Conservation (phyloP, 2,329 filamentous ascomycete genomes). For the Scortechinia acanthostroma region DNA sequence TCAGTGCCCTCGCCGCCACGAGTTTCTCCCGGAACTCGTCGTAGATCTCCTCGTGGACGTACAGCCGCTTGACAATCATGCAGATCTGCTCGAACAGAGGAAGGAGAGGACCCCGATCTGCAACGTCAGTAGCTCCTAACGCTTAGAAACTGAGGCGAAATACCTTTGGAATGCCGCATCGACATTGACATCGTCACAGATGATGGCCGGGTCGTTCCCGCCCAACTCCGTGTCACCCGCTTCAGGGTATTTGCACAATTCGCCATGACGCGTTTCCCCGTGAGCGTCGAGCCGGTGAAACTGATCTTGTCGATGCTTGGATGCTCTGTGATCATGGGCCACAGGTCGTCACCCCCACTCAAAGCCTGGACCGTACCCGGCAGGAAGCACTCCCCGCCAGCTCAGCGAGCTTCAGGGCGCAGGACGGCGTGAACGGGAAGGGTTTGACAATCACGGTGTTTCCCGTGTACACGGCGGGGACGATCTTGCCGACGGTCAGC, state of each 20-base stretch:
- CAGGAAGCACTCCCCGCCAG: conserved; percentile 47
- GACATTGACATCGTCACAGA: conserved; percentile 36
- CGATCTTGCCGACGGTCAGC: conserved; percentile 42
- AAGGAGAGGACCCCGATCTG: conserved; percentile 38
- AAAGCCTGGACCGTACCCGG: conserved; percentile 56
- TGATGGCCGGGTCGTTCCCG: conserved; percentile 38
- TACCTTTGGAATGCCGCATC: conserved; percentile 21
- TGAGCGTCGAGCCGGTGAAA: conserved; percentile 55
- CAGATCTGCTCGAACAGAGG: conserved; percentile 49
- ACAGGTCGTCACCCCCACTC: conserved; percentile 51
- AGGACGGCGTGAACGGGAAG: conserved; percentile 50
- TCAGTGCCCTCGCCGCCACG: conserved; percentile 35
- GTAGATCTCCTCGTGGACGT: conserved; percentile 44
- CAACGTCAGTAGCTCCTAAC: not conserved
- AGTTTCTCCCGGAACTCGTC: conserved; percentile 33
- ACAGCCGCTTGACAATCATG: conserved; percentile 41
- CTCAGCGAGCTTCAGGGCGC: conserved; percentile 50
- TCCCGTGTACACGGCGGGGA: conserved; percentile 45
- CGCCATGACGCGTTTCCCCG: conserved; percentile 53
- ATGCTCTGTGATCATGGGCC: conserved; percentile 49
- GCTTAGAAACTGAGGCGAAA: not conserved
- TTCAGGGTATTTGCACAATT: conserved; percentile 49
- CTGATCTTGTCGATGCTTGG: conserved; percentile 52
- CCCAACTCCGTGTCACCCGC: conserved; percentile 44
- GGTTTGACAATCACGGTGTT: conserved; percentile 48